Evolutionary conservation across 2,329 filamentous ascomycete species (phyloP).

Genomic region (Rhytidhysteron rufulum): DNA sequence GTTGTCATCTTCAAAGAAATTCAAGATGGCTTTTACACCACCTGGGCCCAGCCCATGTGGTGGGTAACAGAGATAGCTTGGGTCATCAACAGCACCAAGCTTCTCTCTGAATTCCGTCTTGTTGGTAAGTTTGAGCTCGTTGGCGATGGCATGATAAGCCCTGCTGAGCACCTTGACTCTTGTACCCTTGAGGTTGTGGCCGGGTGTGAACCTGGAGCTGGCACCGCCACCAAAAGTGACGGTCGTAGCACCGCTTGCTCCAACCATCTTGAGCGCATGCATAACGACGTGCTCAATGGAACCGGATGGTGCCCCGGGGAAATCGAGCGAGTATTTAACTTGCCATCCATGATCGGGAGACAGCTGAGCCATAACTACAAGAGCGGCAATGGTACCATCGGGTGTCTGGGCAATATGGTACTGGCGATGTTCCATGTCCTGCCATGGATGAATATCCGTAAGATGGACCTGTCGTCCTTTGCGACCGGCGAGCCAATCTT

Average conservation of each 20-base stretch:
- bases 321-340: conserved; percentile 94
- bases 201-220: conserved; percentile 67
- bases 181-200: conserved; percentile 75
- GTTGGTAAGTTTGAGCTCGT: conserved; percentile 74
- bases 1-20: conserved; percentile 76
- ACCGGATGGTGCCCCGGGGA: conserved; percentile 80
- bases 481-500: conserved; percentile 74
- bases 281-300: conserved; percentile 82
- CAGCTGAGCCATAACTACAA: conserved; percentile 81
- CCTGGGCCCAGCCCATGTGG: conserved; percentile 77
- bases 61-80: conserved; percentile 87
- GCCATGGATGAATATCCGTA: conserved; percentile 85
- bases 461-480: conserved; percentile 86
- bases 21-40: conserved; percentile 80
- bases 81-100: conserved; percentile 78
- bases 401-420: conserved; percentile 78
- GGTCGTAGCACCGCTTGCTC: conserved; percentile 55
- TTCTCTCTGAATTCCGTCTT: conserved; percentile 91
- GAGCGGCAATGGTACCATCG: conserved; percentile 67
- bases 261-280: conserved; percentile 61
- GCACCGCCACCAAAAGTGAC: conserved; percentile 90
- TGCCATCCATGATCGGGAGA: conserved; percentile 82
- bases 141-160: conserved; percentile 77
- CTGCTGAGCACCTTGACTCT: conserved; percentile 77
- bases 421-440: conserved; percentile 75